These are phyloP conservation scores for Polytrichum formosum DNA, from an alignment of 225 moss, liverwort and hornwort genomes.

Conservation along the genomic window DNA sequence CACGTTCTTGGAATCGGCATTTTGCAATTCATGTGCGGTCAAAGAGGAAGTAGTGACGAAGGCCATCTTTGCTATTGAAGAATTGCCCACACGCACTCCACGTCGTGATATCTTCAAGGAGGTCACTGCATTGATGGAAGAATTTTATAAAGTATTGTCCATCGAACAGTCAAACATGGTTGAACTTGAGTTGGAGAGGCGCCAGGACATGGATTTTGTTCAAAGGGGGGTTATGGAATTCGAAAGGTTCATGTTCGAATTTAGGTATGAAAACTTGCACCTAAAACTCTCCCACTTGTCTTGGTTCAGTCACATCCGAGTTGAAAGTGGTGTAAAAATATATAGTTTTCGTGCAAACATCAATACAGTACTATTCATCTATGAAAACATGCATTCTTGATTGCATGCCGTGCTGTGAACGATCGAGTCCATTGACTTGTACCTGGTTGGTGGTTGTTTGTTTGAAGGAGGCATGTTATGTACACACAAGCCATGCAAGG, in stretches of 20 bases:
- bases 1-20: neutral
- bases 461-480: neutral
- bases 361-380: no score
- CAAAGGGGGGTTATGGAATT: no score
- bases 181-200: slow-evolving; percentile 12
- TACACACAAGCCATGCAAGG: slow-evolving; percentile 1
- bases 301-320: no score
- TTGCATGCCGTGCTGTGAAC: no score
- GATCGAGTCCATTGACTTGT: neutral
- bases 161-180: neutral
- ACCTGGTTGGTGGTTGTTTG: neutral
- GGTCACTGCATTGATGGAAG: slow-evolving; percentile 2
- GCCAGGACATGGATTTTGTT: neutral
- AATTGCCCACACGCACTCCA: neutral
- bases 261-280: no score
- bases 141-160: neutral
- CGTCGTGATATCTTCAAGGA: neutral
- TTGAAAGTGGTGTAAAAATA: no score
- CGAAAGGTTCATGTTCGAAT: no score
- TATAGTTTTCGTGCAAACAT: no score
- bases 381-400: no score
- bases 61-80: neutral
- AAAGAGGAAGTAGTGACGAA: neutral
- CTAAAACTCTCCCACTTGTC: no score
- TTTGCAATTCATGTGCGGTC: neutral